Evolutionary conservation across 2,329 filamentous ascomycete species (phyloP).

Genomic region (Bipolaris sorokiniana): DNA sequence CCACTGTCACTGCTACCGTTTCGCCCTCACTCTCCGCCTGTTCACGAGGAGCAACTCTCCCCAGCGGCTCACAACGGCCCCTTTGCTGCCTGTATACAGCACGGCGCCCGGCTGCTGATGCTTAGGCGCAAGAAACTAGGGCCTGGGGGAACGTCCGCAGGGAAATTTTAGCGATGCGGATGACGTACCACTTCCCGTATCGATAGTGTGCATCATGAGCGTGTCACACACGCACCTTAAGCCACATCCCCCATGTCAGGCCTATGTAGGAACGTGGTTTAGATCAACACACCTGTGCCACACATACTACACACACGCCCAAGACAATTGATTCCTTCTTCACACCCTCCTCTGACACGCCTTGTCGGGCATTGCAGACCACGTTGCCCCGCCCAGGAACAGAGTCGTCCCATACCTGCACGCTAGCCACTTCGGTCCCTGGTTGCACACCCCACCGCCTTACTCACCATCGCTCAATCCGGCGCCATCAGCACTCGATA

Average conservation of each 20-base stretch:
- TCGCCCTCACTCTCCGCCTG: neutral
- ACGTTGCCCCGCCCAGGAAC: conserved; percentile 3
- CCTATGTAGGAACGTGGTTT: conserved; percentile 4
- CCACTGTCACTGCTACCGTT: neutral
- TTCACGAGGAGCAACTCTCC: neutral
- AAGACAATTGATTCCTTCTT: neutral
- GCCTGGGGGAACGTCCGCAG: neutral
- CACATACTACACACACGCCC: neutral
- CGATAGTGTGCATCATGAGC: conserved; percentile 11
- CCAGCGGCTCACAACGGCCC: neutral
- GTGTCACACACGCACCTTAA: neutral
- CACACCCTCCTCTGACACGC: conserved; percentile 19
- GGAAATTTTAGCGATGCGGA: conserved; percentile 11
- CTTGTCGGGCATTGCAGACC: conserved; percentile 6
- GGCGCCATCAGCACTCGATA: conserved; percentile 26
- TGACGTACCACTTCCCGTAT: conserved; percentile 17
- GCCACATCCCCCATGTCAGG: conserved; percentile 1
- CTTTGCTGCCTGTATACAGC: neutral
- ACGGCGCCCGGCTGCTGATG: neutral
- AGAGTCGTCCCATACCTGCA: conserved; percentile 5
- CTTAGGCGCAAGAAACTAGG: neutral
- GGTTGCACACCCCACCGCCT: conserved; percentile 12
- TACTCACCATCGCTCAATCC: conserved; percentile 14
- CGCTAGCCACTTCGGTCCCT: conserved; percentile 18
- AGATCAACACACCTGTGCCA: neutral